These are phyloP conservation scores for Mucor indicus DNA, from an alignment of 371 early-diverging fungal genomes.

Conservation along the genomic window DNA sequence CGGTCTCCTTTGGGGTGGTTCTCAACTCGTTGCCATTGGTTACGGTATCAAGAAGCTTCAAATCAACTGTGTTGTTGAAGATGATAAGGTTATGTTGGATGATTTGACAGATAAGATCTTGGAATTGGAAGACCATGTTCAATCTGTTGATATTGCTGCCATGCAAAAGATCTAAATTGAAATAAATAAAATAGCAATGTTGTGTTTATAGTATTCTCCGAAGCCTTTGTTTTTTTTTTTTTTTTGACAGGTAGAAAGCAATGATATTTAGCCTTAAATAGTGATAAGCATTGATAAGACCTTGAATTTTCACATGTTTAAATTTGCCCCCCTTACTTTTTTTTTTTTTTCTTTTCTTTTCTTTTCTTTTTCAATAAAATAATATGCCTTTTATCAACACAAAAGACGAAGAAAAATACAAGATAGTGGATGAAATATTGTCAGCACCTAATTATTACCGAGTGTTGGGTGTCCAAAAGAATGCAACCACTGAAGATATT, in stretches of 20 bases:
- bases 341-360: constrained; percentile 1
- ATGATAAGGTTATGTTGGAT: constrained; percentile 78
- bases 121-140: constrained; percentile 83
- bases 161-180: constrained; percentile 86
- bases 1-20: constrained; percentile 88
- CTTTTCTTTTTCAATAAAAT: neutral
- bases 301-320: neutral
- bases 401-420: constrained; percentile 30
- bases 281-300: too few species aligned
- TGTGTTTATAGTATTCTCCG: too few species aligned
- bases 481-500: constrained; percentile 32
- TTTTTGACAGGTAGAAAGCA: too few species aligned
- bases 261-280: too few species aligned
- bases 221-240: constrained; percentile 12
- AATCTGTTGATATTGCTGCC: constrained; percentile 90
- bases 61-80: constrained; percentile 91
- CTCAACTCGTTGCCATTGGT: constrained; percentile 79
- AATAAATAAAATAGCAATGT: neutral
- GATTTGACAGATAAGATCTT: constrained; percentile 78
- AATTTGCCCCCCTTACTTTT: neutral
- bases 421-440: constrained; percentile 36
- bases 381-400: constrained; percentile 23
- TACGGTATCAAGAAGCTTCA: constrained; percentile 89
- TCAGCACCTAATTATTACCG: constrained; percentile 34
- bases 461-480: constrained; percentile 29